Evolutionary conservation across 495 filamentous ascomycete species (phyloP), one percentile per base, ranked within the genome.

Genomic region (Penicillium longicatenatum): DNA sequence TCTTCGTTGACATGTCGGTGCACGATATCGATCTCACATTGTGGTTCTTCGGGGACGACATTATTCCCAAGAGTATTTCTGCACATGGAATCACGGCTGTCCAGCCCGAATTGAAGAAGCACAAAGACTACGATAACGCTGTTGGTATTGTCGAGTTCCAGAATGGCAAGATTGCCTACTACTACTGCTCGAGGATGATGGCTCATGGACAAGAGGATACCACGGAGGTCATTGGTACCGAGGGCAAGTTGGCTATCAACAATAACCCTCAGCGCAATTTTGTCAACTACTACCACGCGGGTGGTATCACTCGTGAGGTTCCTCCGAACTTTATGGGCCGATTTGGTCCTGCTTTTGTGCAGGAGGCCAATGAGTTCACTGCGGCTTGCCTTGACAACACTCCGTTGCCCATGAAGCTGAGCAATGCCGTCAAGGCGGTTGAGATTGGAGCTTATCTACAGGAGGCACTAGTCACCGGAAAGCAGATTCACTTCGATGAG

Each of bases 101-200:
- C 19, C 77, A 86, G 65, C 84, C 85, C 0, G 84, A 80, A n/a
- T 67, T 88, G 20, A 69, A 75, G 54, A 76, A 81, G 64, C 75
- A 84, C 65, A 79, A 79, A 14, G 85, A 88, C 59, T 75, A 77
- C 21, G 85, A 88, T 62, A 88, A 88, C 55, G 84, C 82, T 14
- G 79, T 87, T 5, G 84, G 84, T 1, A 69, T 87, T 29, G 80
- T 87, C 8, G 85, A 88, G 71, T 88, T 87, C 68, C 80, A 77
- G 54, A 79, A 76, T 41, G 84, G 82, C 16, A 76, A 79, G 61
- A 79, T 88, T 37, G 85, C 84, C 6, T 86, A 86, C 57, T 81
- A 85, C 56, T 87, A 84, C 67, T 73, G 70, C 19, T 76, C 69
- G 8, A 73, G 85, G 16, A 87, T 86, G 84, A 87, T 87, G 82